Evolutionary conservation across 2,329 filamentous ascomycete species (phyloP).

Genomic region (Mycogone perniciosa): DNA sequence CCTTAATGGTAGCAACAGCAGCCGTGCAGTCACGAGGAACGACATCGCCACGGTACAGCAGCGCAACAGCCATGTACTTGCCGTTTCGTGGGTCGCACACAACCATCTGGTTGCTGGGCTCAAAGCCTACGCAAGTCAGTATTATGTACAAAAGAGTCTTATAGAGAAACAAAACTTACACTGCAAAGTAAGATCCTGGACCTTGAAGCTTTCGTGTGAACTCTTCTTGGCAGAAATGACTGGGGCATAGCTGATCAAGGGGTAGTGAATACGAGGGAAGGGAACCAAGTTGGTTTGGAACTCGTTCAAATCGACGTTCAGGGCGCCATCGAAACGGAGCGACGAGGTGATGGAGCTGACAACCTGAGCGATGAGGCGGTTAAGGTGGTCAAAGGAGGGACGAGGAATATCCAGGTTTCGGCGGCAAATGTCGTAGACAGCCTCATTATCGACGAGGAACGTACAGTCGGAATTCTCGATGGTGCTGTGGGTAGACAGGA

Average conservation of each 20-base stretch:
- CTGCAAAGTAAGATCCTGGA: conserved; percentile 68
- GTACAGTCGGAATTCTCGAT: conserved; percentile 74
- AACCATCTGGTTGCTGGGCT: conserved; percentile 75
- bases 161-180: conserved; percentile 42
- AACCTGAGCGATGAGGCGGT: conserved; percentile 67
- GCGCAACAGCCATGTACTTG: conserved; percentile 70
- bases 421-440: conserved; percentile 69
- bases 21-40: conserved; percentile 64
- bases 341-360: conserved; percentile 70
- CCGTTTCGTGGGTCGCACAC: conserved; percentile 68
- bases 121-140: conserved; percentile 51
- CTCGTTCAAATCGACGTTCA: conserved; percentile 70
- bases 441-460: conserved; percentile 71
- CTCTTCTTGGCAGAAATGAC: conserved; percentile 69
- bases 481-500: conserved; percentile 67
- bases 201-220: conserved; percentile 82
- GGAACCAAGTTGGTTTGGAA: conserved; percentile 73
- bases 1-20: conserved; percentile 61
- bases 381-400: conserved; percentile 64
- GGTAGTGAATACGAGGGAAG: conserved; percentile 69
- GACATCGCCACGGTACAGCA: conserved; percentile 66
- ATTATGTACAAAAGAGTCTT: not conserved
- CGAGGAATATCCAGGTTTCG: conserved; percentile 65
- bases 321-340: conserved; percentile 64
- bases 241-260: conserved; percentile 65